Conservation (phyloP, 2,329 filamentous ascomycete genomes). For the Juglanconis sp. region DNA sequence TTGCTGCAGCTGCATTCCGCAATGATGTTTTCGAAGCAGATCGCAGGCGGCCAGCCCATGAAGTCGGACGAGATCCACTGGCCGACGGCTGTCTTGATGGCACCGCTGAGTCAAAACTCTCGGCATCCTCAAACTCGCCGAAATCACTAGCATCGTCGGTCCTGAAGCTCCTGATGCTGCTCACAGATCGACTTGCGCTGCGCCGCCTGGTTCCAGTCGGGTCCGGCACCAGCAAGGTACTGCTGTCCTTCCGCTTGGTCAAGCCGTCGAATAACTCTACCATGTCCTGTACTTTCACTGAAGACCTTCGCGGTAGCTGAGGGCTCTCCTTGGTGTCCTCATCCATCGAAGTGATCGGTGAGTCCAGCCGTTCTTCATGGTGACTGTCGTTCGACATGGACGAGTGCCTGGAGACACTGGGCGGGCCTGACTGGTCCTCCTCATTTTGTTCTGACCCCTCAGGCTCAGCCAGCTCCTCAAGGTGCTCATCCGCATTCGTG, state of each 20-base stretch:
- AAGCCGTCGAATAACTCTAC: conserved; percentile 50
- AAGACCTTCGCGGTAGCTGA: conserved; percentile 28
- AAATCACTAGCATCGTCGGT: conserved; percentile 24
- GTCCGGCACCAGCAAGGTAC: conserved; percentile 7
- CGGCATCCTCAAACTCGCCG: conserved; percentile 31
- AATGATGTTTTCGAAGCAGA: conserved; percentile 6
- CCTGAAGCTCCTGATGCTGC: conserved; percentile 7
- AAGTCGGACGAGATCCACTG: conserved; percentile 5
- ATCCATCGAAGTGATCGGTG: conserved; percentile 44
- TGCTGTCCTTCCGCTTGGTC: conserved; percentile 20
- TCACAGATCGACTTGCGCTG: conserved; percentile 12
- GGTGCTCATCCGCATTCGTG: background rate
- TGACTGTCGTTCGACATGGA: conserved; percentile 28
- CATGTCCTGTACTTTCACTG: conserved; percentile 47
- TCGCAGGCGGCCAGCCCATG: background rate
- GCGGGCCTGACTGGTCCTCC: conserved; percentile 1
- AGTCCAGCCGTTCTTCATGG: conserved; percentile 34
- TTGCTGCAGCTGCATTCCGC: background rate
- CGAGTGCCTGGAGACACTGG: conserved; percentile 13
- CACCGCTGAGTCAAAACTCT: conserved; percentile 1
- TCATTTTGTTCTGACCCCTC: background rate
- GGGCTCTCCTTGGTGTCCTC: conserved; percentile 33
- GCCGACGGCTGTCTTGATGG: conserved; percentile 12
- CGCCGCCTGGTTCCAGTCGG: background rate
- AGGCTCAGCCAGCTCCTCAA: background rate